These are phyloP conservation scores for Glaciozyma antarctica DNA, from an alignment of 768 basidiomycete genomes.

Conservation along the genomic window DNA sequence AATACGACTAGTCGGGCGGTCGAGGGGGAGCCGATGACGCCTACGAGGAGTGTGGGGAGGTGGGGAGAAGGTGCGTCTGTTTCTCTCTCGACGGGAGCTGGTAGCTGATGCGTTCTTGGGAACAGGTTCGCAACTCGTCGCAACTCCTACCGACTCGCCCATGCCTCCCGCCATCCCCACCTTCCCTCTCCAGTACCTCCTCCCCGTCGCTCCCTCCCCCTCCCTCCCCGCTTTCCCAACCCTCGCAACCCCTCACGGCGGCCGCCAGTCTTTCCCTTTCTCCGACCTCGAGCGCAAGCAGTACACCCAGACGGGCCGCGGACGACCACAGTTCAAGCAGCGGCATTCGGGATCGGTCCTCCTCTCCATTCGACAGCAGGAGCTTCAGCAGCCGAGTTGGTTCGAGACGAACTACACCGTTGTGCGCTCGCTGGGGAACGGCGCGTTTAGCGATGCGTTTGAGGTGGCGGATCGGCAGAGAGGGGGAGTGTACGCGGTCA, in stretches of 20 bases:
- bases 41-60: slow-evolving; percentile 25
- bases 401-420: slow-evolving; percentile 75
- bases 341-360: slow-evolving; percentile 28
- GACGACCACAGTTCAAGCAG: slow-evolving; percentile 25
- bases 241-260: slow-evolving; percentile 18
- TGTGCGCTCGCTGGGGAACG: slow-evolving; percentile 72
- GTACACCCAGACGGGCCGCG: background rate
- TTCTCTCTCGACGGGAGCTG: background rate
- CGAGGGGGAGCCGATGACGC: slow-evolving; percentile 37
- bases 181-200: slow-evolving; percentile 11
- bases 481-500: slow-evolving; percentile 64
- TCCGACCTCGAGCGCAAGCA: slow-evolving; percentile 13
- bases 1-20: slow-evolving; percentile 7
- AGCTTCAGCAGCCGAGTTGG: slow-evolving; percentile 33
- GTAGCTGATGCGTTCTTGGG: background rate
- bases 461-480: slow-evolving; percentile 45
- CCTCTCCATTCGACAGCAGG: slow-evolving; percentile 21
- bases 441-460: slow-evolving; percentile 88
- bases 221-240: slow-evolving; percentile 9
- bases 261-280: slow-evolving; percentile 25
- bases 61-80: slow-evolving; percentile 16
- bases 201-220: slow-evolving; percentile 2
- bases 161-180: slow-evolving; percentile 17
- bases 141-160: slow-evolving; percentile 23
- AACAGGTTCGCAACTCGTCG: slow-evolving; percentile 20